Conservation (phyloP, 345 rosid genomes). For the Eucalyptus guilfoylei region DNA sequence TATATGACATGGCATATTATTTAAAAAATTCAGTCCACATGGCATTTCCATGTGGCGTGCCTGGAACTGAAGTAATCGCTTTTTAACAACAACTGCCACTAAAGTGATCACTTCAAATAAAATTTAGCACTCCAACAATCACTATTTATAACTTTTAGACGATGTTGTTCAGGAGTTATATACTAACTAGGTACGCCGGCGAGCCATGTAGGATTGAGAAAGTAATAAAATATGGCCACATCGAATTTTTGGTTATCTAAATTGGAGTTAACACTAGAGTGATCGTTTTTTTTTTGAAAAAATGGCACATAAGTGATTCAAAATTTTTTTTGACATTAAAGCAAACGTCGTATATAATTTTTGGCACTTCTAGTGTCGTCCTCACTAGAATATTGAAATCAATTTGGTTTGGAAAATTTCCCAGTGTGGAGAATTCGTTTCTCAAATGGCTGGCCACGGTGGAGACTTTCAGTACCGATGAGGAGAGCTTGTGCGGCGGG, state of each 20-base stretch:
- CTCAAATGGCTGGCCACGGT: no score
- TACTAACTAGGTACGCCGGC: fast-evolving
- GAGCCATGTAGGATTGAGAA: fast-evolving
- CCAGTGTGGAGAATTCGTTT: no score
- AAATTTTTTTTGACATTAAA: fast-evolving
- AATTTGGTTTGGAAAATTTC: no score
- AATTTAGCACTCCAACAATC: fast-evolving
- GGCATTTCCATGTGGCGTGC: fast-evolving
- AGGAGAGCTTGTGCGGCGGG: no score
- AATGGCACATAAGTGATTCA: fast-evolving
- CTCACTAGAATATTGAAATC: no score
- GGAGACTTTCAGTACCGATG: fast-evolving
- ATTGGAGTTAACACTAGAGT: no score
- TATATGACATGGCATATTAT: no score
- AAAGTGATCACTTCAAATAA: no score
- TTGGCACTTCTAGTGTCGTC: fast-evolving
- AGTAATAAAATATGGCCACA: fast-evolving
- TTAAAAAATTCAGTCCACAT: no score
- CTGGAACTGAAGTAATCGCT: fast-evolving
- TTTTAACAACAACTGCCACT: no score
- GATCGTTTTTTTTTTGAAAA: no score
- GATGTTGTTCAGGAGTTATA: fast-evolving
- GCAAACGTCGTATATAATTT: fast-evolving
- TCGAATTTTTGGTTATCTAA: fast-evolving
- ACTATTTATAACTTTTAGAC: no score